Conservation (phyloP, 2,329 filamentous ascomycete species). For the Penicillium sp. region DNA sequence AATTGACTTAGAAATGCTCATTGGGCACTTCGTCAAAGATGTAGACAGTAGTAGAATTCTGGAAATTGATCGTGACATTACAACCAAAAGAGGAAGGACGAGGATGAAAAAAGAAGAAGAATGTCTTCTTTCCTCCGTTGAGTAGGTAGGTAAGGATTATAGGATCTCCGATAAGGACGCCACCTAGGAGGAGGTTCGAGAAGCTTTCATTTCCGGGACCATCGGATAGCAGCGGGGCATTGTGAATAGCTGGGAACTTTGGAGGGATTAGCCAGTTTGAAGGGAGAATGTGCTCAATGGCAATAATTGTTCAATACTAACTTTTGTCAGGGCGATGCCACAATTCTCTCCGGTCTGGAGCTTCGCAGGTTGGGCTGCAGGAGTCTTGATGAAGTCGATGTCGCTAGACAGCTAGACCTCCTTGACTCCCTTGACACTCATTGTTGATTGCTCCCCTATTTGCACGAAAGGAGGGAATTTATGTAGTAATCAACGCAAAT, state of each 20-base stretch:
- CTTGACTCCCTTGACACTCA: not conserved
- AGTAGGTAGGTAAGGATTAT: constrained; percentile 20
- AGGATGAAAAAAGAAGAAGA: no score
- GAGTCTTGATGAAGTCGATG: constrained; percentile 31
- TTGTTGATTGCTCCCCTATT: no score
- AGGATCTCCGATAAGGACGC: constrained; percentile 24
- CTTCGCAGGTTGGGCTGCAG: constrained; percentile 21
- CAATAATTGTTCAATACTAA: constrained; percentile 21
- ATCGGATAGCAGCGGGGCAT: constrained; percentile 25
- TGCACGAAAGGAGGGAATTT: no score
- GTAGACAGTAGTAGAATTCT: no score
- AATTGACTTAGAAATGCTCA: no score
- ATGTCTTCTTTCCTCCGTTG: constrained; percentile 20
- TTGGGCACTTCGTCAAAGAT: no score
- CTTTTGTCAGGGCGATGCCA: constrained; percentile 28
- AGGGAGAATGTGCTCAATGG: no score
- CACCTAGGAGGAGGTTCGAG: constrained; percentile 24
- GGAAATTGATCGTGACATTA: no score
- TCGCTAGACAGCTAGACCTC: constrained; percentile 11
- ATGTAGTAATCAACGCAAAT: no score
- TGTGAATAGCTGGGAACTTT: constrained; percentile 30
- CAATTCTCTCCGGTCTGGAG: constrained; percentile 26
- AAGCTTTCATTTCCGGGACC: constrained; percentile 30
- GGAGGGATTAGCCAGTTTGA: constrained; percentile 7
- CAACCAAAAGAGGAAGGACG: no score